Percentiles rank a stretch among this genome's conserved stretches.
Conservation (phyloP, 345 rosid genomes). For the Limnanthes douglasii region DNA sequence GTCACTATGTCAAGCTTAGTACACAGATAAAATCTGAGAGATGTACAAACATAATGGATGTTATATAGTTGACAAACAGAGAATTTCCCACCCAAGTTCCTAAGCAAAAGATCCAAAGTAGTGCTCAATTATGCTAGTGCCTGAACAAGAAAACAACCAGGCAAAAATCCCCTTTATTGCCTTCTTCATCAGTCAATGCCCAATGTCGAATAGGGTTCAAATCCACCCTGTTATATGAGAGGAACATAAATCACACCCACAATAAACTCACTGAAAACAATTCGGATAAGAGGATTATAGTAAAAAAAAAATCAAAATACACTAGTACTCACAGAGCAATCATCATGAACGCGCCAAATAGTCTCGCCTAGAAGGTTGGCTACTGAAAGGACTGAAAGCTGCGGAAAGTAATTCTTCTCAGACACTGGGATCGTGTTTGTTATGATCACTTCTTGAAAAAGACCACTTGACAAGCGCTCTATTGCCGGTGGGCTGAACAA, state of each 20-base stretch:
- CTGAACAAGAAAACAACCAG: too few species aligned
- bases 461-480: slow-evolving; percentile 79
- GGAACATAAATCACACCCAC: slow-evolving; percentile 7
- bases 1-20: too few species aligned
- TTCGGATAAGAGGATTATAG: too few species aligned
- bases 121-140: too few species aligned
- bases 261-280: too few species aligned
- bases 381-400: slow-evolving; percentile 80
- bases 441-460: slow-evolving; percentile 92
- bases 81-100: too few species aligned
- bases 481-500: slow-evolving; percentile 84
- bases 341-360: slow-evolving; percentile 97
- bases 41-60: too few species aligned
- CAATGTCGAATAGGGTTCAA: slow-evolving; percentile 67
- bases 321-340: slow-evolving; percentile 68
- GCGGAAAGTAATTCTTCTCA: slow-evolving; percentile 80
- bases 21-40: too few species aligned
- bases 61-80: too few species aligned
- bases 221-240: slow-evolving; percentile 46
- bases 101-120: too few species aligned
- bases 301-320: slow-evolving; percentile 1
- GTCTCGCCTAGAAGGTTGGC: slow-evolving; percentile 97
- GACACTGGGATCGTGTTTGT: slow-evolving; percentile 87
- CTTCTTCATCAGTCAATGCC: slow-evolving; percentile 63
- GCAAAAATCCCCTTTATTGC: too few species aligned